Evolutionary conservation across 164 flowering plant genomes (phyloP).

Genomic region (Aristolochia californica): DNA sequence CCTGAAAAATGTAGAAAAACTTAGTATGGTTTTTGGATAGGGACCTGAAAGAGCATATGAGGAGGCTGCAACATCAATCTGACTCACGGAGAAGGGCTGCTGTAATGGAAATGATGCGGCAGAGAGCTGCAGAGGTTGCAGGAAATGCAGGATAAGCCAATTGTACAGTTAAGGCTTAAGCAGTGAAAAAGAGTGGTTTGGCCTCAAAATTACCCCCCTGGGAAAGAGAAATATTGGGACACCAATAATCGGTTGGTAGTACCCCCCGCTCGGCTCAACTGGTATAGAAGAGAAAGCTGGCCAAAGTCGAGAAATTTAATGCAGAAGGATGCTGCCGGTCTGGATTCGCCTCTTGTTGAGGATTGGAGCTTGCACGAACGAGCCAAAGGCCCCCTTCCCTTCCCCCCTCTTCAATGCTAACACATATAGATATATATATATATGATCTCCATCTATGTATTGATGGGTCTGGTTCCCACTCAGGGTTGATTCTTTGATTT

Average conservation of each 20-base stretch:
- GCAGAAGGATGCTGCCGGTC: no score
- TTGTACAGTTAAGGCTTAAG: slow-evolving; percentile 7
- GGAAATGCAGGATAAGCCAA: slow-evolving; percentile 41
- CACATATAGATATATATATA: background rate
- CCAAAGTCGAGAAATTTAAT: background rate
- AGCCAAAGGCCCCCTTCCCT: background rate
- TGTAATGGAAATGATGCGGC: slow-evolving; percentile 99
- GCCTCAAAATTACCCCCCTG: background rate
- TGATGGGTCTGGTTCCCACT: background rate
- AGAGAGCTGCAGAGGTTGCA: slow-evolving; percentile 94
- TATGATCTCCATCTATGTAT: background rate
- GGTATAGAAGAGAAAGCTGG: background rate
- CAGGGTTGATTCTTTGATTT: slow-evolving; percentile 12
- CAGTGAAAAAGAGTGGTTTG: background rate
- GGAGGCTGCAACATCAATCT: slow-evolving; percentile 87
- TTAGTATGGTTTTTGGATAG: slow-evolving; percentile 23
- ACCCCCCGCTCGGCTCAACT: background rate
- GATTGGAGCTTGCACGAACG: background rate
- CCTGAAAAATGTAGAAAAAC: background rate
- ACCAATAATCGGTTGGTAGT: background rate
- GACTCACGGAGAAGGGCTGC: slow-evolving; percentile 96
- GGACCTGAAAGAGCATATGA: slow-evolving; percentile 81
- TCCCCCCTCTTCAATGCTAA: background rate
- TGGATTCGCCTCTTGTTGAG: background rate
- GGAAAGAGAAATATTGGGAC: no score